These are phyloP conservation scores for Herpetomonas tarakana DNA, from an alignment of 208 protist species.

Conservation along the genomic window DNA sequence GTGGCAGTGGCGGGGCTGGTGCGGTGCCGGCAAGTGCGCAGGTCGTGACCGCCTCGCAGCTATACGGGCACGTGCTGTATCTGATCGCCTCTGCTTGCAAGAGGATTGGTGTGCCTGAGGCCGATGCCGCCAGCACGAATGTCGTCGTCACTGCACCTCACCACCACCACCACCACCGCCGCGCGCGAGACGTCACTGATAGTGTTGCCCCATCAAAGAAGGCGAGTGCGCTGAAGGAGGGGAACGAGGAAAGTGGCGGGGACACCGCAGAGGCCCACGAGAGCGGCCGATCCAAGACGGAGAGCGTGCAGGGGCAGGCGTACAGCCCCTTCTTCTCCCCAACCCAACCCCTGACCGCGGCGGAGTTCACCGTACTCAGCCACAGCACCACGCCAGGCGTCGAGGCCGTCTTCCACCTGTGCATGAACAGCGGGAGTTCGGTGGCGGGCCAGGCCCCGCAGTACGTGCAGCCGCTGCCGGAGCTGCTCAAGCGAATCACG, in stretches of 20 bases:
- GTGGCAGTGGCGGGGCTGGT: not conserved
- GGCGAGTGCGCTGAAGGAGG: not conserved
- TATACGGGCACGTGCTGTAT: conserved; percentile 2
- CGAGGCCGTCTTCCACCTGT: conserved; percentile 46
- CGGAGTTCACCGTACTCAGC: conserved; percentile 79
- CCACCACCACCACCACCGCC: no score
- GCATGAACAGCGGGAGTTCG: conserved; percentile 22
- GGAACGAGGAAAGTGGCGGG: not conserved
- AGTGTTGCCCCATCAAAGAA: not conserved
- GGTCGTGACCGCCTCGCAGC: conserved; percentile 3
- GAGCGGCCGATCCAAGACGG: not conserved
- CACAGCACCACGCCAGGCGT: conserved; percentile 23
- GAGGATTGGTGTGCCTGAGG: no score
- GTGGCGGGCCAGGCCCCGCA: not conserved
- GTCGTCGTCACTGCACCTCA: no score
- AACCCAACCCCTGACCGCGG: conserved; percentile 55
- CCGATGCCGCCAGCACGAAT: no score
- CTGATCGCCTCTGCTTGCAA: no score
- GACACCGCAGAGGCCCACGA: not conserved
- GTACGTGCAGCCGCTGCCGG: conserved; percentile 18
- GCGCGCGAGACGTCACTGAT: no score
- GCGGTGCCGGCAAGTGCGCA: no score
- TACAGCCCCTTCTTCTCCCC: conserved; percentile 27
- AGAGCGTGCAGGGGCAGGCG: not conserved
- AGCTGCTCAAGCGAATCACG: conserved; percentile 47